Evolutionary conservation across 2,329 filamentous ascomycete genomes (phyloP).

Genomic region (Orbilia ellipsospora): DNA sequence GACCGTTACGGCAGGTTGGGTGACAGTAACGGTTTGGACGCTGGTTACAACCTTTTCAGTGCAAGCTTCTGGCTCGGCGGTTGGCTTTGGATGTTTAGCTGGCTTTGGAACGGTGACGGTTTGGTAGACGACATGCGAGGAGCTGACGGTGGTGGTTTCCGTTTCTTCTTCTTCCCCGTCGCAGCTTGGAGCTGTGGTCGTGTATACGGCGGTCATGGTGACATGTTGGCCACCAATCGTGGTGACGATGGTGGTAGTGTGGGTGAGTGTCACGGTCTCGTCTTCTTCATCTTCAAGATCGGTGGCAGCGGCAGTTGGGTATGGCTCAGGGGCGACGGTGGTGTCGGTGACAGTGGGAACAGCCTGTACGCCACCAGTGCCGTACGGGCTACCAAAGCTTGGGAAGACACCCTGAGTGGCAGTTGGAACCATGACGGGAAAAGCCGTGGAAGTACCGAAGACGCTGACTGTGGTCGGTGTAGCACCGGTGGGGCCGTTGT

Average conservation of each 20-base stretch:
- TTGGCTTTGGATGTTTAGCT: slow-evolving; percentile 10
- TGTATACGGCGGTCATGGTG: slow-evolving; percentile 46
- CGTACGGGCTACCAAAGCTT: slow-evolving; percentile 18
- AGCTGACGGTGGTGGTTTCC: slow-evolving; percentile 9
- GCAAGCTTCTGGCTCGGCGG: slow-evolving; percentile 13
- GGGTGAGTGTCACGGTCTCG: slow-evolving; percentile 18
- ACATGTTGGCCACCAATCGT: slow-evolving; percentile 43
- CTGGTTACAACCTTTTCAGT: slow-evolving; percentile 16
- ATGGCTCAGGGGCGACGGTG: slow-evolving; percentile 16
- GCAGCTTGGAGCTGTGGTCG: slow-evolving; percentile 40
- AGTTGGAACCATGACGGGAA: slow-evolving; percentile 28
- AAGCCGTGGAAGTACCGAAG: slow-evolving; percentile 6
- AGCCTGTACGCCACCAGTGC: slow-evolving; percentile 24
- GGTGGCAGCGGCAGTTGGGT: slow-evolving; percentile 15
- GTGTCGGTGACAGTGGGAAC: slow-evolving; percentile 22
- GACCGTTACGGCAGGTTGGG: slow-evolving; percentile 20
- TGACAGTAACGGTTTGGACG: slow-evolving; percentile 29
- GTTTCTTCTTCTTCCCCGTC: slow-evolving; percentile 28
- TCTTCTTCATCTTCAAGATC: slow-evolving; percentile 7
- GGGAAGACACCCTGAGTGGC: slow-evolving; percentile 31
- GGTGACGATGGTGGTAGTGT: slow-evolving; percentile 37
- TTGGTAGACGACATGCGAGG: background rate
- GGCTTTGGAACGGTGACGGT: background rate
- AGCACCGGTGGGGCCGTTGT: slow-evolving; percentile 23
- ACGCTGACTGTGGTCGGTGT: slow-evolving; percentile 6